phyloP scores from a whole-genome alignment of 768 basidiomycete species.

The Lactifluus piperatus region DNA sequence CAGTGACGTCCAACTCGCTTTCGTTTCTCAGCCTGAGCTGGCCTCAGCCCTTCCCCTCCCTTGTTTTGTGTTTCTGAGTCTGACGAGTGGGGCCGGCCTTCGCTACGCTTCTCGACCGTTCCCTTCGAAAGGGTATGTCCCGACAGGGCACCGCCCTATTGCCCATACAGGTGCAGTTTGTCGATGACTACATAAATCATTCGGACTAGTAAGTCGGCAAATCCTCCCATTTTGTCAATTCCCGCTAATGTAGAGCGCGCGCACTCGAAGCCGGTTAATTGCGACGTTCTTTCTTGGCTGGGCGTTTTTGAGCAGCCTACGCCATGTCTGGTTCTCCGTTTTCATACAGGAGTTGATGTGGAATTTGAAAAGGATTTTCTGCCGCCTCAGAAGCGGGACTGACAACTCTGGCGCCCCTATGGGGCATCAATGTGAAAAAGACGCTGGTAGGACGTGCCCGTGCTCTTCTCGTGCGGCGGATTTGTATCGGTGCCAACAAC shows the following conservation, averaged over 20 bases:
- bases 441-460: neutral
- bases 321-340: constrained; percentile 23
- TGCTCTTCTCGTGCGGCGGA: neutral
- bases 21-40: constrained; percentile 10
- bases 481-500: neutral
- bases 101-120: neutral
- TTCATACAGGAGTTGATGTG: constrained; percentile 17
- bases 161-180: neutral
- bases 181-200: neutral
- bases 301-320: constrained; percentile 31
- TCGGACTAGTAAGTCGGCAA: constrained; percentile 13
- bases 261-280: constrained; percentile 28
- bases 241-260: neutral
- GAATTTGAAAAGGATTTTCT: neutral
- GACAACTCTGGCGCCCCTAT: neutral
- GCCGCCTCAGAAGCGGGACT: neutral
- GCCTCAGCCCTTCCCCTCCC: constrained; percentile 1
- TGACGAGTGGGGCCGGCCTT: neutral
- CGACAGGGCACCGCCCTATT: neutral
- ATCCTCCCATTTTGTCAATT: neutral
- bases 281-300: constrained; percentile 35
- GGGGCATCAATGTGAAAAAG: neutral
- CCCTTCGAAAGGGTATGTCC: constrained; percentile 5
- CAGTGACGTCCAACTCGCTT: neutral
- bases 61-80: neutral